Conservation (phyloP, 2,329 filamentous ascomycete genomes). For the Pseudopyricularia javanii region DNA sequence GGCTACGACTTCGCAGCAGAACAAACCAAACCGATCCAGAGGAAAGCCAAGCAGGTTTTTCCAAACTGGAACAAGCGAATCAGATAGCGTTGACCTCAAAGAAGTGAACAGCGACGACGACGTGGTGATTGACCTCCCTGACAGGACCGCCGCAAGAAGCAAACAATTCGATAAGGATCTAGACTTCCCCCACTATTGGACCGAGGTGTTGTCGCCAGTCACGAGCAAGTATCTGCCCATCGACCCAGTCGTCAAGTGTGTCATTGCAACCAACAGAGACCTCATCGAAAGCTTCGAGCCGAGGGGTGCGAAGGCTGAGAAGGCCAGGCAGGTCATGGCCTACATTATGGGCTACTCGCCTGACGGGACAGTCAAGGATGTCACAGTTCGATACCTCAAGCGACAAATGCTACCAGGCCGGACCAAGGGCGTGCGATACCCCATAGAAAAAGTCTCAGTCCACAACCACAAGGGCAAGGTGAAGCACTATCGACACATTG, state of each 20-base stretch:
- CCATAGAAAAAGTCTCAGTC: slow-evolving; percentile 67
- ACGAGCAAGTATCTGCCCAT: slow-evolving; percentile 70
- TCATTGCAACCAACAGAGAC: slow-evolving; percentile 61
- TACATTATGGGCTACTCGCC: slow-evolving; percentile 75
- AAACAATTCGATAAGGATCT: slow-evolving; percentile 60
- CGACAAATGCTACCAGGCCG: slow-evolving; percentile 73
- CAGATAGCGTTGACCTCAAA: slow-evolving; percentile 35
- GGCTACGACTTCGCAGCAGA: not conserved
- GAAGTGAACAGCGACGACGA: slow-evolving; percentile 45
- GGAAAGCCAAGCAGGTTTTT: not conserved
- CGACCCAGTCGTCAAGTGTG: slow-evolving; percentile 57
- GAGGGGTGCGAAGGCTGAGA: slow-evolving; percentile 70
- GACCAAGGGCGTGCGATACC: slow-evolving; percentile 74
- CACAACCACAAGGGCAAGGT: slow-evolving; percentile 69
- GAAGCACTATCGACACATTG: slow-evolving; percentile 61
- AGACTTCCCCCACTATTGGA: slow-evolving; percentile 84
- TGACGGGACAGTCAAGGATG: slow-evolving; percentile 86
- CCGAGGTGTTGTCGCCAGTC: slow-evolving; percentile 72
- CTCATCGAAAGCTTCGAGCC: slow-evolving; percentile 68
- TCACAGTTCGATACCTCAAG: slow-evolving; percentile 83
- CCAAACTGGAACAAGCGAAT: slow-evolving; percentile 15
- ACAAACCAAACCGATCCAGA: not conserved
- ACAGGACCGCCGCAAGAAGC: not conserved
- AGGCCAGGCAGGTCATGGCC: slow-evolving; percentile 76
- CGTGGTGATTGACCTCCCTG: slow-evolving; percentile 39